Evolutionary conservation across 2,329 filamentous ascomycete species (phyloP), one percentile per base, ranked within the genome.

Genomic region (Monilinia vaccinii-corymbosi): DNA sequence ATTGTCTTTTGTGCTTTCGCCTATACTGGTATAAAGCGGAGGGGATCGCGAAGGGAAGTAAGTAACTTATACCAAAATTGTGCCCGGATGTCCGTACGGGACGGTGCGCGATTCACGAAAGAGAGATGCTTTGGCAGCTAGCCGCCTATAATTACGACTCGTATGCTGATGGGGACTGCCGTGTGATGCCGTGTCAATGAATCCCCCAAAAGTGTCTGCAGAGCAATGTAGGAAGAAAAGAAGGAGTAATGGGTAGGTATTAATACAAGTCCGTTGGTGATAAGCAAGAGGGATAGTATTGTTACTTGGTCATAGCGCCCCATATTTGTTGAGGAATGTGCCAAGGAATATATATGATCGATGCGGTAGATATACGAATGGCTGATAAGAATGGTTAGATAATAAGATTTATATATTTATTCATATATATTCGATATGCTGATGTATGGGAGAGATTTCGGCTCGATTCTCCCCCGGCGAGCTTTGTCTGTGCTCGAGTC

Each of bases 1-100:
- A 86, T 86, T 74, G 70, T 61, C n/a, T n/a, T n/a, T n/a, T n/a
- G n/a, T n/a, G n/a, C n/a, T n/a, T 46, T 44, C 16, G 49, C 18
- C 42, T 32, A 23, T 48, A 40, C n/a, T 55, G 14, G 8, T 47
- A 7, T 10, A 25, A 23, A 34, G 32, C 18, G 25, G 16, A 40
- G 23, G 34, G 18, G 28, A 58, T 50, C 11, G 55, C n/a, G 13
- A n/a, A 44, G 23, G 28, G 2, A 44, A 31, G 38, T 8, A 44
- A 31, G 38, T 8, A 11, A 31, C 42, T 23, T 32, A 32, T 23
- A 28, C 6, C 31, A 36, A 7, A 36, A 28, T 25, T 40, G 25
- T 40, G 8, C 51, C 18, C 56, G 56, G 56, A 58, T 25, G 36
- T 58, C 56, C 36, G 47, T 32, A 58, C 32, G 14, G 23, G 16